Conservation (phyloP, 768 basidiomycete genomes). For the Fomitopsis pulvina region DNA sequence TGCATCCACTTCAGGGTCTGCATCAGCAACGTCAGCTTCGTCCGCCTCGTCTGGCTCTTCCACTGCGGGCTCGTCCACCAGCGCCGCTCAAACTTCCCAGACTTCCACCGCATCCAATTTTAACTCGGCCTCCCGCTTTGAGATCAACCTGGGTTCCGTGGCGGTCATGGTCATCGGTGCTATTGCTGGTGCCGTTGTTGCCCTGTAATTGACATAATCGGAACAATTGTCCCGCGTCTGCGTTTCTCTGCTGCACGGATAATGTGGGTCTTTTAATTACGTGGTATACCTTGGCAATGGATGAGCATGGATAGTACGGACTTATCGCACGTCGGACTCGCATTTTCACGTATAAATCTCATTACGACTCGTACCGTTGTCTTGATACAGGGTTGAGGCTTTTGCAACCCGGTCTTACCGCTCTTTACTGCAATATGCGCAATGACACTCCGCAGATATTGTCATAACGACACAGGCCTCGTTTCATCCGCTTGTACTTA, state of each 20-base stretch:
- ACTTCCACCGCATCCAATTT: slow-evolving; percentile 21
- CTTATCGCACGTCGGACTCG: slow-evolving; percentile 1
- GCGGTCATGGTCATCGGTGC: slow-evolving; percentile 35
- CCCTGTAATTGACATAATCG: slow-evolving; percentile 29
- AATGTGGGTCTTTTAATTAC: background rate
- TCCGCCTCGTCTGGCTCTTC: slow-evolving; percentile 12
- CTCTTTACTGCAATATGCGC: background rate
- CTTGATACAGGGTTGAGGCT: background rate
- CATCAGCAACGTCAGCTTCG: background rate
- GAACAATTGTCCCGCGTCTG: background rate
- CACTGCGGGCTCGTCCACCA: slow-evolving; percentile 7
- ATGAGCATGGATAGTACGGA: slow-evolving; percentile 2
- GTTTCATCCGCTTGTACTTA: too few species aligned
- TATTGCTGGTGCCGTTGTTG: slow-evolving; percentile 40
- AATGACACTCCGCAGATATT: too few species aligned
- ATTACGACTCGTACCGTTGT: slow-evolving; percentile 1
- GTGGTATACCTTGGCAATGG: background rate
- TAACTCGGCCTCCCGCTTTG: slow-evolving; percentile 21
- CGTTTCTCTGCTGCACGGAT: background rate
- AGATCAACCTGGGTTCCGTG: slow-evolving; percentile 25
- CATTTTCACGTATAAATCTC: background rate
- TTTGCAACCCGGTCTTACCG: background rate
- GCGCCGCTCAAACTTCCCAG: slow-evolving; percentile 12
- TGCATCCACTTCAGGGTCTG: slow-evolving; percentile 11
- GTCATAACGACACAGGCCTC: too few species aligned